Base-by-base conservation (phyloP, 805 yeast genomes). In the Candida suzukii region DNA sequence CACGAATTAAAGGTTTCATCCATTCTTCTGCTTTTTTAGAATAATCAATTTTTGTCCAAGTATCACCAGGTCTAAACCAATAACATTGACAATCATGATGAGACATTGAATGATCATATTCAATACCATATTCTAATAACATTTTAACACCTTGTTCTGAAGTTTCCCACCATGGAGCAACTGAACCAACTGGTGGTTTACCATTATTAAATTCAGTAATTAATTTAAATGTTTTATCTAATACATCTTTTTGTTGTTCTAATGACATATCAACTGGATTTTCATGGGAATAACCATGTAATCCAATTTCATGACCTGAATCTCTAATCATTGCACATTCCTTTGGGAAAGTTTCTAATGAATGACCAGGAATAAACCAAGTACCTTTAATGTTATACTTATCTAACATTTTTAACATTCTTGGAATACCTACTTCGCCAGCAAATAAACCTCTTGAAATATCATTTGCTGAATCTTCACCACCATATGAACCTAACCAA, bases 131-230 rank as follows among this genome's bases (percentile, higher is more conserved):
- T 29, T 60, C 61, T 31, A 59, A 39, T 38, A 63, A 42, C 50
- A 63, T 54, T 37, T 61, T 53, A 12, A 57, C 63, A 14, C 63
- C 61, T 29, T 60, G 63, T 22, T 47, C 52, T 3, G 63, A 54
- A 14, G 65, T 61, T 41, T 61, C 66, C 67, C 67, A 63, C 64
- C 64, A 63, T 12, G 67, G 67, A 22, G 67, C 66, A 29, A 58
- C 64, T 19, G 56, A 51, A 4, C 67, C 67, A 16, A 46, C 54
- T 17, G 67, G 67, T 11, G 64, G 64, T 42, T 58, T 59, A 8
- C 67, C 67, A 36, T 54, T 45, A 35, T 54, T 45, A 38, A 63
- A 61, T 21, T 63, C 61, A 7, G 63, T 59, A 17, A 63, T 46
- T 27, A 62, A 44, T 43, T 49, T 52, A 46, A 52, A 60, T 5